These are phyloP conservation scores for Entrophospora sp. DNA, from an alignment of 192 early-diverging fungal species.

Conservation along the genomic window DNA sequence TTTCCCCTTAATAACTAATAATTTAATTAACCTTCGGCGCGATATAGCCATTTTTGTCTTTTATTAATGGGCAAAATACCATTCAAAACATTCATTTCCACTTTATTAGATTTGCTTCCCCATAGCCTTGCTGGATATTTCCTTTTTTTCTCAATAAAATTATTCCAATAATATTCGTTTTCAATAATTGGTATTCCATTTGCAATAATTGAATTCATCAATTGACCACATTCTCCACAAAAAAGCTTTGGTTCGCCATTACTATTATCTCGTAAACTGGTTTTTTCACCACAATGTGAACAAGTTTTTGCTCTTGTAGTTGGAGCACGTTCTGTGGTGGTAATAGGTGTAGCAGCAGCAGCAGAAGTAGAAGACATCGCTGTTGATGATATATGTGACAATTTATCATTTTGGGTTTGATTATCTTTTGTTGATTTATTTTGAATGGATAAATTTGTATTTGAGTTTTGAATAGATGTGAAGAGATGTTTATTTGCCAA, in stretches of 20 bases:
- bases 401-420: too few species aligned
- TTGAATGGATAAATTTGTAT: too few species aligned
- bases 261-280: background rate
- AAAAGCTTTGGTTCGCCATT: background rate
- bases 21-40: background rate
- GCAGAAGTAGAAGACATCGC: background rate
- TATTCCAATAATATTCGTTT: background rate
- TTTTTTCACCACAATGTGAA: background rate
- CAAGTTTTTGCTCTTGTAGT: background rate
- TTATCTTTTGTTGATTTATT: too few species aligned
- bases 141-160: conserved; percentile 13
- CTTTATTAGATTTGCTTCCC: background rate
- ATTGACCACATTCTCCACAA: background rate
- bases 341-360: background rate
- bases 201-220: background rate
- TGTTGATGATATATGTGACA: too few species aligned
- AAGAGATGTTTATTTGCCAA: too few species aligned
- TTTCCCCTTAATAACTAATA: background rate
- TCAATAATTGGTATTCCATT: background rate
- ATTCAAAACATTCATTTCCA: background rate
- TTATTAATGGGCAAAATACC: conserved; percentile 1
- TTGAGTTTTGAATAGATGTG: too few species aligned
- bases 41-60: background rate
- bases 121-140: background rate
- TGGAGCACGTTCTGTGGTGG: background rate